Base-by-base conservation (phyloP, 805 yeast genomes). In the Priceomyces medius region DNA sequence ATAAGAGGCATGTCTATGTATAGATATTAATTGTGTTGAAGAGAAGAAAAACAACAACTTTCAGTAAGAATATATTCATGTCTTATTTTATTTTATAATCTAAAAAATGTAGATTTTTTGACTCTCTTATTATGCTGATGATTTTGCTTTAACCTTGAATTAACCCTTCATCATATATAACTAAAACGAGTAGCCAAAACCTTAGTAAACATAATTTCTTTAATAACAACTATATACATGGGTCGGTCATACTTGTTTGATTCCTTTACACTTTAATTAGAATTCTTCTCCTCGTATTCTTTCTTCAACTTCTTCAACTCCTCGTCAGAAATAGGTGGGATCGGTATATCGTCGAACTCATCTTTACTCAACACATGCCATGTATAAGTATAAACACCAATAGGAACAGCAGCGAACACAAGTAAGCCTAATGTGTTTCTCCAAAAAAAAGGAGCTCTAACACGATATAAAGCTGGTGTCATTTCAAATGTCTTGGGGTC, bases 381-480 rank as follows among this genome's bases (percentile, higher is more conserved):
- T 0, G 95, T 83, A 52, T 66, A 75, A 49, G 63, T 48, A 62
- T 80, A 90, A 20, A 88, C 83, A 33, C 86, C 81, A 8, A 77
- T 69, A 4, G 93, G 82, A 39, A 88, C 65, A n/a, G 83, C 76
- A 3, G 81, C 64, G 16, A 88, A 68, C 0, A 76, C 63, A 13
- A 71, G 70, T 38, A 90, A 78, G 0, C 81, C 77, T 14, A 79
- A 68, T 57, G 84, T 77, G 61, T 90, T 91, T 54, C 74, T 80
- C 76, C 81, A 79, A 66, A 89, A 87, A 58, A 79, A 91, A 31
- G 96, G 97, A 45, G 77, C 74, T 63, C 98, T 79, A 35, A 96
- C 97, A 49, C 98, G 76, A 50, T 88, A 73, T 74, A 91, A 81
- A 4, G 97, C 96, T 12, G 96, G 96, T 1, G 97, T 87, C 91